phyloP scores from a whole-genome alignment of 2,329 filamentous ascomycete species.

The Botryosphaeria agaves region DNA sequence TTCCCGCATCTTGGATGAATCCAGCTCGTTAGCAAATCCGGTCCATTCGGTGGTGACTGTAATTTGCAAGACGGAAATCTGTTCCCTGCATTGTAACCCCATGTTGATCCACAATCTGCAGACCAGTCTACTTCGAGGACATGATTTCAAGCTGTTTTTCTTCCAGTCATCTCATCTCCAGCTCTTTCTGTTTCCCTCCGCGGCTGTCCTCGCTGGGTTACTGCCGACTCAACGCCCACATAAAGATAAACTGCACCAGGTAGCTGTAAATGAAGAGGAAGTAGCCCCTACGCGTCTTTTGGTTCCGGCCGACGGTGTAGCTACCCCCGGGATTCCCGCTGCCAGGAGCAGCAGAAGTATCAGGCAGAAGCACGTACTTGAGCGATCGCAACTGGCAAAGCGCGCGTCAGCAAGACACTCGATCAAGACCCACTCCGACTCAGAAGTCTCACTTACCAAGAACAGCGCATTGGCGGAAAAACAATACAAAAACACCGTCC shows the following conservation, averaged over 20 bases:
- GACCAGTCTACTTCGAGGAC: no score
- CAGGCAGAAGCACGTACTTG: conserved; percentile 87
- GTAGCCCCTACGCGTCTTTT: conserved; percentile 75
- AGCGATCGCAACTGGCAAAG: conserved; percentile 63
- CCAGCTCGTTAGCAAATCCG: no score
- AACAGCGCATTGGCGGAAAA: conserved; percentile 93
- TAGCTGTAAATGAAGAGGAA: conserved; percentile 93
- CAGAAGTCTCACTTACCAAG: conserved; percentile 38
- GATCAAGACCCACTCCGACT: no score
- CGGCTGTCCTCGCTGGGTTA: no score
- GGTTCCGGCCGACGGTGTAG: conserved; percentile 62
- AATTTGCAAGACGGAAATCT: no score
- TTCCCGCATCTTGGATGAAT: no score
- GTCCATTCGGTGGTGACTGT: no score
- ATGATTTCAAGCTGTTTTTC: no score
- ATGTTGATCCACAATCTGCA: no score
- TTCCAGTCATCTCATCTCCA: no score
- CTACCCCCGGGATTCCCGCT: conserved; percentile 42
- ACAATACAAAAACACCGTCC: conserved; percentile 78
- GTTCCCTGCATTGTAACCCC: no score
- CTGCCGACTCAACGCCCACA: conserved; percentile 60
- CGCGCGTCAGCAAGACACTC: conserved; percentile 1
- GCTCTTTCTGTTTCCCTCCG: no score
- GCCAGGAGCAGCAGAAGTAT: conserved; percentile 47
- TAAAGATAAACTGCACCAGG: conserved; percentile 82